Evolutionary conservation across 176 grass and related monocot species (phyloP), one percentile per base, ranked within the genome.

Genomic region (Ensete ventricosum): DNA sequence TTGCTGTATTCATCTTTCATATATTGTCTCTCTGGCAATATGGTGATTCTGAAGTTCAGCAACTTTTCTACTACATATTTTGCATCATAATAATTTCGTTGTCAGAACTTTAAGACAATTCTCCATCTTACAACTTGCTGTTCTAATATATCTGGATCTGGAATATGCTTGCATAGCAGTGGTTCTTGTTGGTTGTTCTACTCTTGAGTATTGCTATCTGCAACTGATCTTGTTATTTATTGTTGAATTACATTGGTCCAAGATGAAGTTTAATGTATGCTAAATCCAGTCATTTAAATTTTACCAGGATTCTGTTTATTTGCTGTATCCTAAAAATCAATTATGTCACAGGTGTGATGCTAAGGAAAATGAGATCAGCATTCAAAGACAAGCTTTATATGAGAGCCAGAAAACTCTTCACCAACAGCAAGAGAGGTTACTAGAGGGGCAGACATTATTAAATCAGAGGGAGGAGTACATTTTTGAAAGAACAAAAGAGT

Each of bases 401-500:
- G 90, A 89, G 53, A 94, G 81, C 51, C 85, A 99, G 65, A 89
- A 83, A 53, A 60, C 93, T 76, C 69, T 99, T 69, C 71, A 94
- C 86, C 81, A 91, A 76, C 87, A 84, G 76, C 88, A 94, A 77
- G 80, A 94, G 63, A 84, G 74, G 23, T 62, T 86, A 72, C 53
- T 84, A 22, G 89, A 89, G 64, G 74, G 91, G 49, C 88, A 99
- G 74, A 54, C 60, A 13, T 82, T 94, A 76, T 76, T 94, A 70
- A 89, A 87, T 81, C 88, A 91, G 66, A 93, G 90, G 81, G 90
- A 91, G 58, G 82, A 85, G 8, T 89, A 82, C 62, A 89, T 87
- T 54, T 75, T 89, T 82, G 90, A 91, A 79, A 87, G 88, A 67
- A 76, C 81, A 66, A 81, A 74, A 82, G 77, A 85, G 23, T 71